Evolutionary conservation across 2,329 filamentous ascomycete genomes (phyloP).

Genomic region (Beauveria bassiana): DNA sequence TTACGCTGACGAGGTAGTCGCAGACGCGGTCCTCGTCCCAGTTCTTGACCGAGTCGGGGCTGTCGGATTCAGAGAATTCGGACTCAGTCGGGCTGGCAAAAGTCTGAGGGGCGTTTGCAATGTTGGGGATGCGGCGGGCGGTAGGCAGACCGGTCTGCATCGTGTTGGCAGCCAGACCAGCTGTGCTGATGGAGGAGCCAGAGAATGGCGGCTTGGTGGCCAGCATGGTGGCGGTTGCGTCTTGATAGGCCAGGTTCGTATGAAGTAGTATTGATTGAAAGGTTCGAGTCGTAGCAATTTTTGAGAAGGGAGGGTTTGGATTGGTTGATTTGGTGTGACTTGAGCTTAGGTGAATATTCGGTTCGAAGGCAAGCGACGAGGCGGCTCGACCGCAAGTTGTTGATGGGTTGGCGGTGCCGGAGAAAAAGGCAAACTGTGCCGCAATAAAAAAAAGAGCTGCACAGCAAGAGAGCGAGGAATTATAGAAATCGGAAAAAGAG

Average conservation of each 20-base stretch:
- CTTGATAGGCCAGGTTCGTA: background rate
- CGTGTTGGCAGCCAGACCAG: conserved; percentile 36
- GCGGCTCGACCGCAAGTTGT: background rate
- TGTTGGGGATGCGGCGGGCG: conserved; percentile 42
- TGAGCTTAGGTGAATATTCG: background rate
- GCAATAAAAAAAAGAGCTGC: background rate
- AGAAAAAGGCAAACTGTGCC: background rate
- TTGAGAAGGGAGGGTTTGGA: background rate
- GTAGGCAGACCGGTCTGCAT: conserved; percentile 43
- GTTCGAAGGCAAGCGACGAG: background rate
- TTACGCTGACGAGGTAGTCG: conserved; percentile 84
- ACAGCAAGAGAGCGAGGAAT: background rate
- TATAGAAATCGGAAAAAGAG: background rate
- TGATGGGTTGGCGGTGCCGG: background rate
- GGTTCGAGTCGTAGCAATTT: background rate
- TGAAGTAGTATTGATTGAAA: background rate
- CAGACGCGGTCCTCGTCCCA: conserved; percentile 92
- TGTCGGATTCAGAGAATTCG: conserved; percentile 80
- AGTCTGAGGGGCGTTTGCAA: conserved; percentile 42
- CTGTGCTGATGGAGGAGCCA: conserved; percentile 38
- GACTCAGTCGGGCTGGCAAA: conserved; percentile 85
- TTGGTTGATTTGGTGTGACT: background rate
- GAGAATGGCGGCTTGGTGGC: conserved; percentile 67
- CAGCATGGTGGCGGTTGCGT: conserved; percentile 47
- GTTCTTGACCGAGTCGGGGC: conserved; percentile 66